Conservation (phyloP, 805 yeast genomes). For the Wickerhamomyces silvicola region DNA sequence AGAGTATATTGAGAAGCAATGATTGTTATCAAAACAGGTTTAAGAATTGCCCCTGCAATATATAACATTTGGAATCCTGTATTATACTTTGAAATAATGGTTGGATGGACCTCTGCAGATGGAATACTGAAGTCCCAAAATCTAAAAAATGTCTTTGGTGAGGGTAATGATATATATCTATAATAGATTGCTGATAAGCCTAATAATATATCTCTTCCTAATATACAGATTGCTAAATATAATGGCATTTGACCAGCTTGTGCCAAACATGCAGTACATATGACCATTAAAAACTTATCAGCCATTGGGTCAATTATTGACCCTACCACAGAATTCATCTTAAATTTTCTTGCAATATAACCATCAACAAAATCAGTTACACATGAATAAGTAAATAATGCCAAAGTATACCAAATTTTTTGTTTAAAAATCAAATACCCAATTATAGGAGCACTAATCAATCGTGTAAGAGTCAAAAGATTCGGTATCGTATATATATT, state of each 20-base stretch:
- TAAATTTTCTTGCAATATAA: conserved; percentile 73
- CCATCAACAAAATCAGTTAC: conserved; percentile 93
- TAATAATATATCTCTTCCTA: conserved; percentile 78
- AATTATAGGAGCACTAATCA: conserved; percentile 76
- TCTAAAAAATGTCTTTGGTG: conserved; percentile 65
- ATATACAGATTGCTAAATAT: conserved; percentile 57
- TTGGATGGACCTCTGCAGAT: conserved; percentile 85
- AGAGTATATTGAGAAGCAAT: conserved; percentile 25
- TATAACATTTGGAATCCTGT: conserved; percentile 92
- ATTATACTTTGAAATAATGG: conserved; percentile 77
- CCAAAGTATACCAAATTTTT: conserved; percentile 57
- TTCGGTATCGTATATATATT: conserved; percentile 83
- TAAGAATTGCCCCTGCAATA: conserved; percentile 55
- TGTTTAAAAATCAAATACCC: conserved; percentile 71
- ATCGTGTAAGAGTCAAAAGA: conserved; percentile 70
- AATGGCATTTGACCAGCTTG: conserved; percentile 65
- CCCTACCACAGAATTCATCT: conserved; percentile 77
- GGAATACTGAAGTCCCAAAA: conserved; percentile 77
- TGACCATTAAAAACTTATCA: conserved; percentile 84
- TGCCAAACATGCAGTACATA: conserved; percentile 73
- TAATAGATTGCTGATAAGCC: conserved; percentile 66
- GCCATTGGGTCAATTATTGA: conserved; percentile 94
- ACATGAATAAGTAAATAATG: conserved; percentile 77
- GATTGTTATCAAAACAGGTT: conserved; percentile 40
- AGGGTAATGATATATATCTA: conserved; percentile 66